Evolutionary conservation across 208 protist genomes (phyloP).

Genomic region (Spongospora subterranea): DNA sequence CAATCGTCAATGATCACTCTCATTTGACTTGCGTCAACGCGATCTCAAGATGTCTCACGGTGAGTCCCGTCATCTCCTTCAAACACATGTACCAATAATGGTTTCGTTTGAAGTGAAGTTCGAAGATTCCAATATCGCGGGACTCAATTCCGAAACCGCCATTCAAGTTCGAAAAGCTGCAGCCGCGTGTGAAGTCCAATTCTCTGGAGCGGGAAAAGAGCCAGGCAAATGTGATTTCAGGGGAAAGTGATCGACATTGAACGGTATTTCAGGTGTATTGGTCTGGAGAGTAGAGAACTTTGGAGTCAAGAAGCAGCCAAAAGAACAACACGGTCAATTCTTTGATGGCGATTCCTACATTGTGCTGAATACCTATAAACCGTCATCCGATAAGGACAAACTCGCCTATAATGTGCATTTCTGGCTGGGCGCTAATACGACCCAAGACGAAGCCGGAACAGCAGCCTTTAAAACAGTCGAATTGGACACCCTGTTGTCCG

Average conservation of each 20-base stretch:
- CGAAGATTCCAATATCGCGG: slow-evolving; percentile 24
- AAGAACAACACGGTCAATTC: slow-evolving; percentile 54
- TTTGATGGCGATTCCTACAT: slow-evolving; percentile 64
- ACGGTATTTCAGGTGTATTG: slow-evolving; percentile 43
- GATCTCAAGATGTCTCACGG: too few relatives aligned
- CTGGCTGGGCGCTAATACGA: slow-evolving; percentile 65
- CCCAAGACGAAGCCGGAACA: slow-evolving; percentile 68
- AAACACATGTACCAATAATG: too few relatives aligned
- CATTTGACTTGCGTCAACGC: too few relatives aligned
- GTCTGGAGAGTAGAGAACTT: slow-evolving; percentile 68
- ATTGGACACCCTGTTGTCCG: slow-evolving; percentile 70
- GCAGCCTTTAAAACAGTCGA: slow-evolving; percentile 74
- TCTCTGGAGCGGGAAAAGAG: background rate
- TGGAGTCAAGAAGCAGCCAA: background rate
- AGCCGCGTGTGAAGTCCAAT: background rate
- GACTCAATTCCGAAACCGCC: slow-evolving; percentile 4
- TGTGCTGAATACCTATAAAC: slow-evolving; percentile 56
- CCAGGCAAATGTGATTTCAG: background rate
- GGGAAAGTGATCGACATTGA: background rate
- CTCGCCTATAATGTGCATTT: slow-evolving; percentile 62
- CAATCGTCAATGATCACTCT: background rate
- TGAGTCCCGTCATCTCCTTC: too few relatives aligned
- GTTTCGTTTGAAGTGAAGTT: background rate
- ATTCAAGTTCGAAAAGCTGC: slow-evolving; percentile 17
- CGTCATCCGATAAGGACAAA: background rate